Base-by-base conservation (phyloP, 192 early-diverging fungal species). In the Podila clonocystis region DNA sequence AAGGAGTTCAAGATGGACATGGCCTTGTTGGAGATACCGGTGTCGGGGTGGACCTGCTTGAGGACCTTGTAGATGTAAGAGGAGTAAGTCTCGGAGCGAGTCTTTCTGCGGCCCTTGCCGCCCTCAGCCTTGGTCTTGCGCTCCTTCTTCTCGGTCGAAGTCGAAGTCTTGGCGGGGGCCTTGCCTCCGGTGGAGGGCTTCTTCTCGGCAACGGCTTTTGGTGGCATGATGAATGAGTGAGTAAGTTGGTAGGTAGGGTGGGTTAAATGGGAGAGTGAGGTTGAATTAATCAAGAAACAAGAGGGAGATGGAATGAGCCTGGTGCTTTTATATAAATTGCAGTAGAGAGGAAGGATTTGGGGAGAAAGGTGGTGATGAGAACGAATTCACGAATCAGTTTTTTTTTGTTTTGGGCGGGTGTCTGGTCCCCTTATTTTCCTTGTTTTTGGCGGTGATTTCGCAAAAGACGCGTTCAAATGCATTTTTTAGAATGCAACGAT, bases 1-100 rank as follows among this genome's bases (percentile, higher is more conserved):
- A 97, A 97, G 48, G 95, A 96, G 94, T 97, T 97, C 82, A 95
- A 88, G 87, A 96, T 96, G 31, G 93, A 94, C 96, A 98, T 98
- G 86, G 96, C 95, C 89, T 96, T 96, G 92, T 96, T 96, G 71
- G 95, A 97, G 87, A 98, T 95, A 86, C 96, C 95, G 36, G 94
- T 96, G 82, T 97, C 95, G 68, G 96, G 96, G 89, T 98, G 95
- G 67, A 97, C 95, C 86, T 97, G 96, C 89, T 97, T 97, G 70
- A 97, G 87, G 58, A 98, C 95, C 89, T 96, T 96, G 93, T 96
- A 97, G 89, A 97, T 97, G 88, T 97, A 97, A 70, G 94, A 93
- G 63, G 92, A 92, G 92, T 95, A 96, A 59, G 95, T 96, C 85
- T 97, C 95, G 74, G 93, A 93, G 76, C 94, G 89, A 70, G 83